phyloP scores from a whole-genome alignment of 768 basidiomycete genomes.

The Russula lepida region DNA sequence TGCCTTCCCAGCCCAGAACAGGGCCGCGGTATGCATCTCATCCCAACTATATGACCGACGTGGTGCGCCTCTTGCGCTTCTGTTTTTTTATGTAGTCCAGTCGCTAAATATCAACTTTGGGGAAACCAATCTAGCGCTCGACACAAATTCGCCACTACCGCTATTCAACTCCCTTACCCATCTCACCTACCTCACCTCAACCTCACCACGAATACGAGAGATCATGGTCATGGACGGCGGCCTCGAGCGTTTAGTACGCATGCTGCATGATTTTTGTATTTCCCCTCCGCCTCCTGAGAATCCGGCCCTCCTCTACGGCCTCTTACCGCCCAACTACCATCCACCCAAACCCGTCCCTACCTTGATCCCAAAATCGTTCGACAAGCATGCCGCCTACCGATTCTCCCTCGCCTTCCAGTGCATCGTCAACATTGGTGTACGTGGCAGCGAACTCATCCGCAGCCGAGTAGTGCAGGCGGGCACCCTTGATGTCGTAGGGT shows the following conservation, averaged over 20 bases:
- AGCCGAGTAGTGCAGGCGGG: constrained; percentile 92
- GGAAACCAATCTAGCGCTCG: constrained; percentile 33
- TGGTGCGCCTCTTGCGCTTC: constrained; percentile 45
- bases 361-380: constrained; percentile 60
- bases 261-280: constrained; percentile 82
- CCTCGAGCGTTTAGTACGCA: constrained; percentile 87
- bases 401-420: constrained; percentile 95
- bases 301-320: constrained; percentile 67
- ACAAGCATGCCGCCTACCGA: constrained; percentile 79
- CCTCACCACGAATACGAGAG: constrained; percentile 94
- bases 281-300: constrained; percentile 77
- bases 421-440: constrained; percentile 92
- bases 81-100: background rate
- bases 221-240: constrained; percentile 98
- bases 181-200: constrained; percentile 92
- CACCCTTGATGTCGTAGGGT: constrained; percentile 86
- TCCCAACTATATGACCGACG: constrained; percentile 91
- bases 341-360: constrained; percentile 49
- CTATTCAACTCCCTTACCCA: constrained; percentile 93
- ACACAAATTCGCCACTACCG: constrained; percentile 51
- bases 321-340: constrained; percentile 54
- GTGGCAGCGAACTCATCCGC: constrained; percentile 88
- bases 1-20: constrained; percentile 88
- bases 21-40: constrained; percentile 90
- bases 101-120: background rate